Evolutionary conservation across 1,284 basidiomycete genomes (phyloP).

Genomic region (Sporisorium scitamineum): DNA sequence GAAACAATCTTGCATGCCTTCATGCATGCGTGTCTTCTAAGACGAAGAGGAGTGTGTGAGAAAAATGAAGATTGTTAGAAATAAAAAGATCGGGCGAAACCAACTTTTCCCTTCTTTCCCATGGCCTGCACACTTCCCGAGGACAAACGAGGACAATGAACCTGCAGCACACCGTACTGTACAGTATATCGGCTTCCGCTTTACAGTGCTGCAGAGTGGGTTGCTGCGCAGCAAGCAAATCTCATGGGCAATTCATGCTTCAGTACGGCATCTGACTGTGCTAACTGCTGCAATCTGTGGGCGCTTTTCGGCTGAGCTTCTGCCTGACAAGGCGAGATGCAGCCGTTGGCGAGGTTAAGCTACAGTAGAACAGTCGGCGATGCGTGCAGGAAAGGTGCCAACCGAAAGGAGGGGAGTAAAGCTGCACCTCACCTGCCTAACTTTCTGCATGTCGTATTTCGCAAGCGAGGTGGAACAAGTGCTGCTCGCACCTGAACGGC

Average conservation of each 20-base stretch:
- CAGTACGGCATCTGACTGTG: too few species aligned
- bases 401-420: neutral
- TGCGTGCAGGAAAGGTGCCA: neutral
- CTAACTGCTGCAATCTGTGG: too few species aligned
- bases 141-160: too few species aligned
- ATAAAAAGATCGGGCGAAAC: too few species aligned
- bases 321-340: neutral
- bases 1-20: neutral
- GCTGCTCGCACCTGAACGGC: neutral
- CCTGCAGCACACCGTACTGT: neutral
- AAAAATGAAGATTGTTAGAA: too few species aligned
- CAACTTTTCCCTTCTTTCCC: neutral
- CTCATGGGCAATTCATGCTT: neutral
- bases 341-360: neutral
- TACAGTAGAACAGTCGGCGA: too few species aligned
- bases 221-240: neutral
- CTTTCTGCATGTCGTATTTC: slow-evolving; percentile 10
- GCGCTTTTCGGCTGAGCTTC: too few species aligned
- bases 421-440: slow-evolving; percentile 14
- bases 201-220: neutral
- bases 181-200: neutral
- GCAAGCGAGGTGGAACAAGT: slow-evolving; percentile 9
- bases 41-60: neutral
- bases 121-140: neutral
- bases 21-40: neutral